phyloP scores from a whole-genome alignment of 305 asterid species.

The Fraxinus latifolia region DNA sequence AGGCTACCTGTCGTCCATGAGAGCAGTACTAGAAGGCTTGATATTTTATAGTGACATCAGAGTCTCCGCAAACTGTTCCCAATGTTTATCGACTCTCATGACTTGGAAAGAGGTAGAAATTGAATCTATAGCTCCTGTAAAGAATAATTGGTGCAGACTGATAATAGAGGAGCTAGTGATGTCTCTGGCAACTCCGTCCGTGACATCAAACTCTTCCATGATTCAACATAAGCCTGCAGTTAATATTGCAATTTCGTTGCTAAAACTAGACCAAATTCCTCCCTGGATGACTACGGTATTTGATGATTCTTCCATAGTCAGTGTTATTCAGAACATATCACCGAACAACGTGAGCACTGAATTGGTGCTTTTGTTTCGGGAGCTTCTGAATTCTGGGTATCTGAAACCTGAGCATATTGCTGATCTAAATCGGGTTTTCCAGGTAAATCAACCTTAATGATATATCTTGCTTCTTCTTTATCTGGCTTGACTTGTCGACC shows the following conservation, averaged over 20 bases:
- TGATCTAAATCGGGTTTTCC: constrained; percentile 61
- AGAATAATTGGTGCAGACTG: constrained; percentile 66
- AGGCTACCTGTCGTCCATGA: constrained; percentile 50
- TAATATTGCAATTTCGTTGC: constrained; percentile 60
- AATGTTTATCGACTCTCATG: constrained; percentile 58
- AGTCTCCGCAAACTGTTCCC: constrained; percentile 66
- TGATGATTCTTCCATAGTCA: constrained; percentile 49
- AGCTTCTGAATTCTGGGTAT: constrained; percentile 58
- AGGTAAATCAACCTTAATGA: constrained; percentile 45
- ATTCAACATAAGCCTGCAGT: constrained; percentile 66
- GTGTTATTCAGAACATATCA: constrained; percentile 54
- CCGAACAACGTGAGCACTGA: constrained; percentile 51
- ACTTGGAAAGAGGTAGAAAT: constrained; percentile 46
- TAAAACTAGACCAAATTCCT: constrained; percentile 45
- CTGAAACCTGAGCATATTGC: constrained; percentile 58
- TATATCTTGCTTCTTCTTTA: not conserved
- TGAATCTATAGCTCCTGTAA: constrained; percentile 29
- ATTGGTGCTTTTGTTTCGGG: constrained; percentile 61
- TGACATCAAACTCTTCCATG: constrained; percentile 47
- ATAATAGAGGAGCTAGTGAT: constrained; percentile 80
- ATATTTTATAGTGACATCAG: constrained; percentile 54
- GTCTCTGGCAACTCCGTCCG: constrained; percentile 61
- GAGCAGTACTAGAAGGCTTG: constrained; percentile 71
- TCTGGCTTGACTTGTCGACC: not conserved
- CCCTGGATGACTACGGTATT: constrained; percentile 64